Conservation (phyloP, 225 moss, liverwort and hornwort species). For the Bryum argenteum region DNA sequence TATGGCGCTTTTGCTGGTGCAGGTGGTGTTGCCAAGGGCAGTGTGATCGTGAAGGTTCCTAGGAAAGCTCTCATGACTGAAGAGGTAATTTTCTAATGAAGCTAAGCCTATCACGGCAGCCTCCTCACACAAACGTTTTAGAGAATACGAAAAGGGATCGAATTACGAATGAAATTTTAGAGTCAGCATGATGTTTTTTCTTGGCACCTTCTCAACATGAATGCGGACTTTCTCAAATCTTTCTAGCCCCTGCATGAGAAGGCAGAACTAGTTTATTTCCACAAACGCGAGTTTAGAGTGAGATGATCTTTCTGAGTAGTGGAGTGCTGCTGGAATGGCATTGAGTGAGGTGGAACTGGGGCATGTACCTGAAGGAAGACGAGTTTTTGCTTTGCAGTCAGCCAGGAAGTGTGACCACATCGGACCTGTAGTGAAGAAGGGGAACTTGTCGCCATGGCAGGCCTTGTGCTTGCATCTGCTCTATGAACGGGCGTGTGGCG, state of each 20-base stretch:
- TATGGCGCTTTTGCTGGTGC: slow-evolving; percentile 86
- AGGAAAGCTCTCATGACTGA: slow-evolving; percentile 85
- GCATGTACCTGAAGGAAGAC: neutral
- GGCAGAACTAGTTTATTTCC: neutral
- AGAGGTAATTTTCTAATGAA: slow-evolving; percentile 59
- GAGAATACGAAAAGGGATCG: neutral
- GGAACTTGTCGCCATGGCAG: slow-evolving; percentile 79
- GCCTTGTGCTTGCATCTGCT: slow-evolving; percentile 87
- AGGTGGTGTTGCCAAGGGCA: slow-evolving; percentile 69
- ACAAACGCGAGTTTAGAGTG: neutral
- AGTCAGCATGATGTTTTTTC: neutral
- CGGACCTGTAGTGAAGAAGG: slow-evolving; percentile 65
- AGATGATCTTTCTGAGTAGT: neutral
- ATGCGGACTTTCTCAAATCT: neutral
- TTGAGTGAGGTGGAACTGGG: neutral
- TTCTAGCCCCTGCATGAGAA: neutral
- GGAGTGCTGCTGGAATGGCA: neutral
- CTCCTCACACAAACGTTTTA: neutral
- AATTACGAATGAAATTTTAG: neutral
- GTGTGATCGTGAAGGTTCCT: slow-evolving; percentile 77
- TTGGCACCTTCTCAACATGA: neutral
- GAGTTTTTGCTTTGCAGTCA: slow-evolving; percentile 57
- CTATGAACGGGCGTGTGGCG: slow-evolving; percentile 78
- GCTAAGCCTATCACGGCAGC: neutral
- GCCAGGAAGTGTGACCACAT: slow-evolving; percentile 69